A percentile compares a stretch with the other conserved stretches of the same genome.
Evolutionary conservation across 208 protist genomes (phyloP).

Genomic region (Trypanosomatidae sp.): DNA sequence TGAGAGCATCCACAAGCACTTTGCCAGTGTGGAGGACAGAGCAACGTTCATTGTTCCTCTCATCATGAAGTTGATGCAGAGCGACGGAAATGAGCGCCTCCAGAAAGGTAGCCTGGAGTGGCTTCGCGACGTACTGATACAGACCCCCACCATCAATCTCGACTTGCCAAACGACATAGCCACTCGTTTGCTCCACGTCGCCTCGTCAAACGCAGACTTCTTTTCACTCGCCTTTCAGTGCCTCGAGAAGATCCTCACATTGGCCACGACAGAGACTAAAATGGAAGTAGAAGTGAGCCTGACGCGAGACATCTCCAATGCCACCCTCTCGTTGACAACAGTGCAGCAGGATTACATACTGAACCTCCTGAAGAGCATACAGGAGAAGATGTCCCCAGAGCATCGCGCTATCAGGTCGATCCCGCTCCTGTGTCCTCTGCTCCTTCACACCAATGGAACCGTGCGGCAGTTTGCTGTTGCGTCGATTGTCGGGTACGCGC

Average conservation of each 20-base stretch:
- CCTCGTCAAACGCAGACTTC: conserved; percentile 6
- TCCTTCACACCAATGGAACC: conserved; percentile 25
- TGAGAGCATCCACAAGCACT: conserved; percentile 31
- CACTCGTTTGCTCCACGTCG: conserved; percentile 26
- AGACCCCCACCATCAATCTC: conserved; percentile 22
- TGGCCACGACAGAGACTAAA: conserved; percentile 28
- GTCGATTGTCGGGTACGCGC: conserved; percentile 23
- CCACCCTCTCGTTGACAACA: conserved; percentile 10
- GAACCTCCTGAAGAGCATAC: conserved; percentile 27
- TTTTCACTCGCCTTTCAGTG: conserved; percentile 32
- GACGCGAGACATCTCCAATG: conserved; percentile 13
- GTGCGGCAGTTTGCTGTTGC: conserved; percentile 33
- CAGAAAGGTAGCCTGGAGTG: conserved; percentile 26
- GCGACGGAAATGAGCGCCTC: conserved; percentile 29
- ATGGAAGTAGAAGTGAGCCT: conserved; percentile 26
- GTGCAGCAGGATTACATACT: conserved; percentile 27
- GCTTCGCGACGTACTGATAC: conserved; percentile 22
- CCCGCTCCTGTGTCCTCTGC: conserved; percentile 43
- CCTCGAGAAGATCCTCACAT: conserved; percentile 33
- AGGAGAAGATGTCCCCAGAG: conserved; percentile 31
- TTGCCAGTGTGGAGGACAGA: conserved; percentile 30
- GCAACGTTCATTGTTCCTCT: conserved; percentile 41
- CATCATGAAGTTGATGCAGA: conserved; percentile 35
- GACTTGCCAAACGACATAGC: conserved; percentile 23
- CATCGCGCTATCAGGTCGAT: conserved; percentile 44